Conservation (phyloP, 1,139 yeast species). For the Magnusiomyces sp. region DNA sequence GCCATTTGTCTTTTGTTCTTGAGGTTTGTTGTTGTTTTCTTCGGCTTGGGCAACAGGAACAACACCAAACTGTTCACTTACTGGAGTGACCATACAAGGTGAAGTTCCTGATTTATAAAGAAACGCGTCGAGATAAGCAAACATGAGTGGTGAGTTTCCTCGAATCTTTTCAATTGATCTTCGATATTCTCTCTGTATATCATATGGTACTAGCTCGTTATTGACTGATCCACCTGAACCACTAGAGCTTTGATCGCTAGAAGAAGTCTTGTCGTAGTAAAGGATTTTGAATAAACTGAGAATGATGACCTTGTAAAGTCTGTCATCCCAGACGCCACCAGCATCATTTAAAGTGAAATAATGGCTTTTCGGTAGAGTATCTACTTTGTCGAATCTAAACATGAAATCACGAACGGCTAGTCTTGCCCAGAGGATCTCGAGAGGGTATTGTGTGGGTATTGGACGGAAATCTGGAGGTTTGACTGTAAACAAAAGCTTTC, state of each 20-base stretch:
- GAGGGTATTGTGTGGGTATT: conserved; percentile 20
- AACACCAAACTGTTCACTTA: conserved; percentile 1
- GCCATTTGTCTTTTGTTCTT: no score
- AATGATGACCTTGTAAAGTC: conserved; percentile 31
- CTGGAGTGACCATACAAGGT: conserved; percentile 10
- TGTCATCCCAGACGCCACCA: conserved; percentile 30
- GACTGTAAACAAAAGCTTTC: conserved; percentile 10
- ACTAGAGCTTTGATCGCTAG: no score
- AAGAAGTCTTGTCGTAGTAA: conserved; percentile 26
- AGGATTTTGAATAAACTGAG: conserved; percentile 27
- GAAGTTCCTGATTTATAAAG: conserved; percentile 18
- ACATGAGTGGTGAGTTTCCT: conserved; percentile 27
- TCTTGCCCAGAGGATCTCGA: conserved; percentile 23
- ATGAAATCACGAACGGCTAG: conserved; percentile 25
- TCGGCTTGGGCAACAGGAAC: neutral
- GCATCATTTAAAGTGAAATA: conserved; percentile 31
- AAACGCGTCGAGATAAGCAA: conserved; percentile 25
- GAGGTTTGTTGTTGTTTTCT: neutral
- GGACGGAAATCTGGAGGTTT: conserved; percentile 23
- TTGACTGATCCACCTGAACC: no score
- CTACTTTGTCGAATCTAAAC: conserved; percentile 29
- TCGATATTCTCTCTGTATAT: conserved; percentile 16
- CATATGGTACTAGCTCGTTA: conserved; percentile 20
- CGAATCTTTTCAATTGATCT: conserved; percentile 27
- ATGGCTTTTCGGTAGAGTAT: conserved; percentile 30